Evolutionary conservation across 108 stramenopile genomes (phyloP).

Genomic region (Nitzschia putrida): DNA sequence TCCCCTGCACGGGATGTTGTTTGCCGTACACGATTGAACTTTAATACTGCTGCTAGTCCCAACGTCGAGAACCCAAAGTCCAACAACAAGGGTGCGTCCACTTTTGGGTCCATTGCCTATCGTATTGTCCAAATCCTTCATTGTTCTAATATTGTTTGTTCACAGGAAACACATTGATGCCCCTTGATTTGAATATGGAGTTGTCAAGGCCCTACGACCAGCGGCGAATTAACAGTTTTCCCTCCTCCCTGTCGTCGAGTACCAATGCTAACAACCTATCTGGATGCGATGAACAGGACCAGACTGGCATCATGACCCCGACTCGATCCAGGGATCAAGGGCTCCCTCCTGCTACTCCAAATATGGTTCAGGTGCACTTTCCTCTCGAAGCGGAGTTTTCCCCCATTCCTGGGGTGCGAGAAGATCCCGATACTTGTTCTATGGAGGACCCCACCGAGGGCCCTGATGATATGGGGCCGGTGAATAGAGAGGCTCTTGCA

Average conservation of each 20-base stretch:
- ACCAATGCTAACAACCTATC: slow-evolving; percentile 20
- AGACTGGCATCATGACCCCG: slow-evolving; percentile 5
- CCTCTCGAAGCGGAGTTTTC: slow-evolving; percentile 48
- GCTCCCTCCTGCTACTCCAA: slow-evolving; percentile 21
- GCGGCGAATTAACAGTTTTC: slow-evolving; percentile 35
- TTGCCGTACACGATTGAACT: slow-evolving; percentile 65
- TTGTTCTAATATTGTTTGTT: background rate
- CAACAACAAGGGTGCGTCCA: background rate
- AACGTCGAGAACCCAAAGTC: slow-evolving; percentile 3
- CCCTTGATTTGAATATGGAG: slow-evolving; percentile 16
- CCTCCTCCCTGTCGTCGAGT: slow-evolving; percentile 29
- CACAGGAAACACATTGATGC: background rate
- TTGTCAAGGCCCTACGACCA: slow-evolving; percentile 25
- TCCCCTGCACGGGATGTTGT: slow-evolving; percentile 23
- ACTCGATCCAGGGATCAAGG: background rate
- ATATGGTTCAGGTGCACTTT: slow-evolving; percentile 49
- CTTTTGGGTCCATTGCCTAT: slow-evolving; percentile 1
- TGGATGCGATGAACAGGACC: slow-evolving; percentile 11
- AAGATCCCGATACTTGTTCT: slow-evolving; percentile 1
- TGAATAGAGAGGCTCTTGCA: background rate
- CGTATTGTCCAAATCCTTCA: background rate
- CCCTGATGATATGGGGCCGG: background rate
- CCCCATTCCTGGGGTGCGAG: slow-evolving; percentile 44
- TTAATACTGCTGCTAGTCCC: slow-evolving; percentile 49
- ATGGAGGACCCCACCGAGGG: background rate